Evolutionary conservation across 2,329 filamentous ascomycete species (phyloP), one percentile per base, ranked within the genome.

Genomic region (Fusarium tjaetaba): DNA sequence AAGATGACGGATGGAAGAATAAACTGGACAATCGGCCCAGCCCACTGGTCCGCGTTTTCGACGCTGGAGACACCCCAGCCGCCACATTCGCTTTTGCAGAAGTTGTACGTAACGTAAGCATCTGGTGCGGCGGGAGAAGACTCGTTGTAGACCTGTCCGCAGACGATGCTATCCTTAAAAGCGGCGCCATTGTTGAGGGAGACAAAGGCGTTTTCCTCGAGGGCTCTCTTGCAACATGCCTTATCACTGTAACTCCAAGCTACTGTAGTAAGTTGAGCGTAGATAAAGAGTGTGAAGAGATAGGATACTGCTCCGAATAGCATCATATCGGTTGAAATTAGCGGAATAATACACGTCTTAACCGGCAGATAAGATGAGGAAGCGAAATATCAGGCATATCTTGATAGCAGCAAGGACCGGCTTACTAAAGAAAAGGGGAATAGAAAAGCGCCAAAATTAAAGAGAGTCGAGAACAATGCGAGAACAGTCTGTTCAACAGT

Each of bases 391-490:
- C 30, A 4, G 30, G 11, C 13, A 13, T 32, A 13, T 32, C 30
- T 32, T 11, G 11, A 38, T n/a, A 30, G 14, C 9, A 48, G 45
- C 30, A 30, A 48, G 14, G 20, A 6, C 7, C 2, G 4, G 20
- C 14, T n/a, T 11, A 16, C 4, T 16, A 10, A 30, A 0, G 26
- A 16, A 28, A 6, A 7, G 7, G 8, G 4, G 26, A 7, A 22
- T 22, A 11, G 26, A 4, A 30, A 3, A 30, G 0, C 13, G 4
- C 6, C 1, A 48, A n/a, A 15, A 9, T 5, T 11, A 11, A 22
- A 30, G 6, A n/a, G 20, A 2, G 10, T 30, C 14, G 10, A 16
- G 6, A 11, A 48, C 16, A 30, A 7, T 4, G 15, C 14, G 20
- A 30, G 26, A 3, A 16, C 15, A 16, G 32, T 34, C 32, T 5